Evolutionary conservation across 768 basidiomycete genomes (phyloP).

Genomic region (Leucosporidium scottii): DNA sequence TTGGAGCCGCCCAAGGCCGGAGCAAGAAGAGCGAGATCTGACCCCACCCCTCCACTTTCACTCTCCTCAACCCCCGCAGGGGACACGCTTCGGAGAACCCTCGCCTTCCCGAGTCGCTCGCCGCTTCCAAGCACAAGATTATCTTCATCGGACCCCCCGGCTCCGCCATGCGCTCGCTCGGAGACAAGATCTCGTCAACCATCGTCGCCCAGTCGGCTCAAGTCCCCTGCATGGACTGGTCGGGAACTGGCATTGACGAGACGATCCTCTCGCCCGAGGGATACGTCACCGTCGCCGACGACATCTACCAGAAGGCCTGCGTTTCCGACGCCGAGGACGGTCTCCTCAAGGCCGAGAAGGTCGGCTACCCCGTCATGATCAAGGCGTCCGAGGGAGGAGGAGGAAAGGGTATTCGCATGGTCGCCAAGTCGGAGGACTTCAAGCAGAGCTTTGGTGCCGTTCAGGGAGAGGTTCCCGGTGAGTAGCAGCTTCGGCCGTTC

Average conservation of each 20-base stretch:
- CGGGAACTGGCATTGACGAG: conserved; percentile 84
- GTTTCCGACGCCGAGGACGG: conserved; percentile 83
- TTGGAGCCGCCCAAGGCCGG: background rate
- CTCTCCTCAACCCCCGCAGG: conserved; percentile 35
- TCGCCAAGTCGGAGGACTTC: conserved; percentile 76
- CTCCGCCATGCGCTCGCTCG: conserved; percentile 95
- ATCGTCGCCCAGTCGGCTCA: conserved; percentile 95
- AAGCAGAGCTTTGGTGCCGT: conserved; percentile 93
- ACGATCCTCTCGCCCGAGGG: conserved; percentile 76
- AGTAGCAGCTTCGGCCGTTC: conserved; percentile 21
- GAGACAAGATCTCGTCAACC: conserved; percentile 99
- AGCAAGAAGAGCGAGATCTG: background rate
- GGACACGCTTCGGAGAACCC: conserved; percentile 99
- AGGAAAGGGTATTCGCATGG: conserved; percentile 97
- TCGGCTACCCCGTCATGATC: conserved; percentile 98
- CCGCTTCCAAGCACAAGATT: conserved; percentile 87
- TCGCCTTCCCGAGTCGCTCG: conserved; percentile 83
- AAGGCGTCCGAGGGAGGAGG: conserved; percentile 99
- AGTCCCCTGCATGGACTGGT: conserved; percentile 99
- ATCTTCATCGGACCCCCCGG: conserved; percentile 99
- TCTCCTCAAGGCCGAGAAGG: conserved; percentile 67
- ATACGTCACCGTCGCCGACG: conserved; percentile 88
- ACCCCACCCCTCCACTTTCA: background rate
- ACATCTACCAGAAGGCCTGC: conserved; percentile 80
- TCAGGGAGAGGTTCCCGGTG: conserved; percentile 91